Conservation (phyloP, 2,329 filamentous ascomycete species). For the Fusarium oxysporum region DNA sequence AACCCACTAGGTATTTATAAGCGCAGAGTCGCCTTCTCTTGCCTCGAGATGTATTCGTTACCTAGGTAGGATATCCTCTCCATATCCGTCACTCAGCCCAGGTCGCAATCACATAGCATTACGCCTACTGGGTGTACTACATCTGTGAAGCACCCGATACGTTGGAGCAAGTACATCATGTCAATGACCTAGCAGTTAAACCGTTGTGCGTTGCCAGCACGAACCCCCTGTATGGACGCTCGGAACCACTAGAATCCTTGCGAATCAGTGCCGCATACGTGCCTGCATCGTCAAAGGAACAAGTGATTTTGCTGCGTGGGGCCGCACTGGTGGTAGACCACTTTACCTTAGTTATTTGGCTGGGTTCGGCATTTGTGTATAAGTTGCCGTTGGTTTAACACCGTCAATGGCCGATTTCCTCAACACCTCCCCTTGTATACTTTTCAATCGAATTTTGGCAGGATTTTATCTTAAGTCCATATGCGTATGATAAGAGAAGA, state of each 20-base stretch:
- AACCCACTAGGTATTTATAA: not conserved
- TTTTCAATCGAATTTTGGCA: not conserved
- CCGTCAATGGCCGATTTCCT: not conserved
- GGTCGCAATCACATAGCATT: not conserved
- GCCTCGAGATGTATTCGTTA: not conserved
- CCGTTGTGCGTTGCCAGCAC: not conserved
- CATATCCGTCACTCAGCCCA: not conserved
- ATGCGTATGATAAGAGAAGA: not conserved
- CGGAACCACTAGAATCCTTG: not conserved
- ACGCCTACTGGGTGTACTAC: not conserved
- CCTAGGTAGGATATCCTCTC: not conserved
- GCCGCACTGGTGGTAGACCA: not conserved
- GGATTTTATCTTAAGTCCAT: not conserved
- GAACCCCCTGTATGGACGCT: not conserved
- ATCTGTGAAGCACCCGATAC: not conserved
- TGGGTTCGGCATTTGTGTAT: constrained; percentile 30
- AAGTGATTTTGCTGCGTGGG: not conserved
- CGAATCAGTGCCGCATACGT: not conserved
- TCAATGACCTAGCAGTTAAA: not conserved
- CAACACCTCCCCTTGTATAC: not conserved
- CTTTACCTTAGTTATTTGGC: not conserved
- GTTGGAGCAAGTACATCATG: not conserved
- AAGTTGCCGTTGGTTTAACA: constrained; percentile 26
- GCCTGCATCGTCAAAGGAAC: not conserved
- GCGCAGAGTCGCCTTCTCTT: not conserved